Conservation (phyloP, 2,329 filamentous ascomycete genomes). For the Trichoderma brevicompactum region DNA sequence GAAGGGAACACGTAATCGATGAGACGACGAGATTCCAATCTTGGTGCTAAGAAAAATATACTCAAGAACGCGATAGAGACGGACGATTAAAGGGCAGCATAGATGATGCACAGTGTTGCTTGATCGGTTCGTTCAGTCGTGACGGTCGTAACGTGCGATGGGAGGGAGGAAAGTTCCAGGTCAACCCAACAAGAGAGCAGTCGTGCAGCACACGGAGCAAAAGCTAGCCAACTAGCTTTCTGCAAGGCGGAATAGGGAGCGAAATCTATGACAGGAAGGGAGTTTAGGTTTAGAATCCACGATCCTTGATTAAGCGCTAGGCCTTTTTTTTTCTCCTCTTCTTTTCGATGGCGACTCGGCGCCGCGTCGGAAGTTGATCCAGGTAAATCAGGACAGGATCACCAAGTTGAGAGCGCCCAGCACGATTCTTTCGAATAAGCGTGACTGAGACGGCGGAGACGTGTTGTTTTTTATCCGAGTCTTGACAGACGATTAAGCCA, state of each 20-base stretch:
- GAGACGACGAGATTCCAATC: slow-evolving; percentile 13
- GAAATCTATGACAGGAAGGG: not conserved
- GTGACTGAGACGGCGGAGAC: slow-evolving; percentile 7
- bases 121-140: slow-evolving; percentile 29
- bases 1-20: slow-evolving; percentile 17
- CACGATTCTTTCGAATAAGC: not conserved
- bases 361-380: not conserved
- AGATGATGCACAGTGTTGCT: slow-evolving; percentile 19
- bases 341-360: slow-evolving; percentile 11
- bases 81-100: slow-evolving; percentile 22
- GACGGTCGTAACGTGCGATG: slow-evolving; percentile 28
- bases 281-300: not conserved
- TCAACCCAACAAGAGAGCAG: slow-evolving; percentile 20
- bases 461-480: not conserved
- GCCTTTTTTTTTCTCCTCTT: not conserved
- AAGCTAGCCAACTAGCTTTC: slow-evolving; percentile 8
- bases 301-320: slow-evolving; percentile 1
- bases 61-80: slow-evolving; percentile 26
- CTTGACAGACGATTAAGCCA: slow-evolving; percentile 7
- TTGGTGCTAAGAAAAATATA: slow-evolving; percentile 3
- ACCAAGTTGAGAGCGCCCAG: not conserved
- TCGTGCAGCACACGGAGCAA: slow-evolving; percentile 2
- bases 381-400: not conserved
- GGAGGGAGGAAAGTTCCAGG: not conserved
- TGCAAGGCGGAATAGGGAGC: slow-evolving; percentile 3